Conservation (phyloP, 2,329 filamentous ascomycete genomes). For the Leptosphaerulina australis region DNA sequence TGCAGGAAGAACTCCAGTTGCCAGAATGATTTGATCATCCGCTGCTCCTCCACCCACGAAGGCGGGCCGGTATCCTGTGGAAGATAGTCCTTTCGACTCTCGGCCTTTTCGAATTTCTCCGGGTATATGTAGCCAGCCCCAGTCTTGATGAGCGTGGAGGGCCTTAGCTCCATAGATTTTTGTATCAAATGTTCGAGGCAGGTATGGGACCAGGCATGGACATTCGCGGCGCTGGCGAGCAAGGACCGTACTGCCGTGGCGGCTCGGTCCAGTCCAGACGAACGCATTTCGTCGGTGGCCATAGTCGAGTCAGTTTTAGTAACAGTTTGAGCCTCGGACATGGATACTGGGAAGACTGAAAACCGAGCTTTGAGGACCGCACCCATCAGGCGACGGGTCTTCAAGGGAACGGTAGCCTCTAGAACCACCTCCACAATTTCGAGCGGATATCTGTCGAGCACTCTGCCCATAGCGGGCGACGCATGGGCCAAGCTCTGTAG, state of each 20-base stretch:
- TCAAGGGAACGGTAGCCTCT: constrained; percentile 1
- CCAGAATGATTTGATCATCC: constrained; percentile 17
- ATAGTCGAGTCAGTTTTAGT: background rate
- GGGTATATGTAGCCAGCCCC: background rate
- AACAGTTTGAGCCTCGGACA: background rate
- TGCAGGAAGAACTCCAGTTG: constrained; percentile 11
- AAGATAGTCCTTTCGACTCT: constrained; percentile 13
- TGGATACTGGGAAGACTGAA: background rate
- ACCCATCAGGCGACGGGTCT: background rate
- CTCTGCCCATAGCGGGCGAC: constrained; percentile 10
- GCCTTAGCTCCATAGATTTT: constrained; percentile 9
- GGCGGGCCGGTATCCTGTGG: constrained; percentile 9
- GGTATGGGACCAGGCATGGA: constrained; percentile 11
- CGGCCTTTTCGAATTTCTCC: constrained; percentile 4
- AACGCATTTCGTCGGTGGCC: background rate
- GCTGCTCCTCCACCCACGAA: constrained; percentile 15
- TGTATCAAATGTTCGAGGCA: constrained; percentile 18
- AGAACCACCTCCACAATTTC: constrained; percentile 13
- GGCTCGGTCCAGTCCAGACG: background rate
- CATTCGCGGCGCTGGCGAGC: constrained; percentile 5
- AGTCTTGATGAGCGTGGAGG: constrained; percentile 5
- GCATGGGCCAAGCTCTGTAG: constrained; percentile 8
- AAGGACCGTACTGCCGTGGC: constrained; percentile 4
- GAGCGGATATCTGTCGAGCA: constrained; percentile 12
- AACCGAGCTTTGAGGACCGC: background rate